Evolutionary conservation across 805 yeast genomes (phyloP), one percentile per base, ranked within the genome.

Genomic region (Candida sithepensis): DNA sequence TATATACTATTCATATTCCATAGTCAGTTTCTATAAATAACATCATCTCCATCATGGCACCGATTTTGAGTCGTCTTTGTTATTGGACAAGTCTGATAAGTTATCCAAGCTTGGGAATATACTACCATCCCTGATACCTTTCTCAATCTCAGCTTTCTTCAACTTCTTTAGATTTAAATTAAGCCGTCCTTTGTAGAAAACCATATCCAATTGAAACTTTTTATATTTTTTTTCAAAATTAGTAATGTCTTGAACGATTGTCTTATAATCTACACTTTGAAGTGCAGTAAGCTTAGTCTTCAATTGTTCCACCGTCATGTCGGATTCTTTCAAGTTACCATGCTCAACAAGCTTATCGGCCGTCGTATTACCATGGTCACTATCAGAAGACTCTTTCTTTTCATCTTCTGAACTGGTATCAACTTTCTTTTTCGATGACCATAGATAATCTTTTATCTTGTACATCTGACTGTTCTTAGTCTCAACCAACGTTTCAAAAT

Each of bases 181-280:
- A 22, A 76, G 54, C 47, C 84, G 58, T 32, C 65, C 60, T 47
- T 61, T 68, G 56, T 72, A 77, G 36, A 78, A 69, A 26, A 65
- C 69, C 14, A 60, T 50, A 55, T 74, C 70, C 42, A 79, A 61
- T 33, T 58, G 64, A 55, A 64, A 78, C 33, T 65, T 60, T 46
- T 66, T 71, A 55, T 73, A 72, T 43, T 58, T 53, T 20, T 55
- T 57, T 16, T 60, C 58, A 21, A 73, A 65, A 3, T 50, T 28
- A 2, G 41, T 32, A 24, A 50, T 18, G 19, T 48, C 46, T 2
- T 44, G 42, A 16, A 49, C 44, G 23, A 46, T 39, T 2, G 36
- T 33, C 26, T 28, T 33, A 16, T 50, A 45, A 4, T 51, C 52
- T n/a, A 42, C 26, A 3, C 26, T 19, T 19, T 51, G 44, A 19